Conservation (phyloP, 768 basidiomycete genomes). For the Xerocomellus intermedius region DNA sequence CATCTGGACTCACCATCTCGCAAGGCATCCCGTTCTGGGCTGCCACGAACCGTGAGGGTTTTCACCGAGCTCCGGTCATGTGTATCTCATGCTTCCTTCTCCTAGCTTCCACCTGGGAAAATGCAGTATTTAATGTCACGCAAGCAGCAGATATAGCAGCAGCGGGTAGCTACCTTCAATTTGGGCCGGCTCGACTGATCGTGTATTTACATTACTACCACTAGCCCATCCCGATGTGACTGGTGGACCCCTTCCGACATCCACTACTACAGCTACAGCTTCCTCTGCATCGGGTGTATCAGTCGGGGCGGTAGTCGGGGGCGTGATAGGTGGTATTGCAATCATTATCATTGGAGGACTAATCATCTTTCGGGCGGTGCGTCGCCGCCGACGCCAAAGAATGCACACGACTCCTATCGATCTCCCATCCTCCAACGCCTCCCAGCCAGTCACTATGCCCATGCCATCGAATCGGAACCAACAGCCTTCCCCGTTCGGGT, state of each 20-base stretch:
- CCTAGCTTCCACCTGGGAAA: conserved; percentile 19
- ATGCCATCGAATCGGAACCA: background rate
- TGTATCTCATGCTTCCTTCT: conserved; percentile 1
- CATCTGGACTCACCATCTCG: conserved; percentile 9
- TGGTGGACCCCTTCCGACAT: conserved; percentile 11
- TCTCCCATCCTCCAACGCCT: background rate
- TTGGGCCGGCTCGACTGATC: background rate
- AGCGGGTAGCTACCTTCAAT: conserved; percentile 8
- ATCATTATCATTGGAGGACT: conserved; percentile 15
- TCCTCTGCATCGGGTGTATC: conserved; percentile 12
- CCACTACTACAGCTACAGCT: background rate
- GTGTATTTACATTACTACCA: background rate
- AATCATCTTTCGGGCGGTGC: conserved; percentile 9
- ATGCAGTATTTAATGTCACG: conserved; percentile 12
- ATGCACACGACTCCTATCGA: background rate
- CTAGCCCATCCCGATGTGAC: conserved; percentile 17
- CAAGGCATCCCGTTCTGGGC: conserved; percentile 26
- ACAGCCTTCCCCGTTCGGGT: background rate
- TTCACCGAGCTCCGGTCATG: background rate
- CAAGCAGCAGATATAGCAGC: conserved; percentile 6
- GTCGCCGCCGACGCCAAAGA: conserved; percentile 12
- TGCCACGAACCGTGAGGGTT: conserved; percentile 21
- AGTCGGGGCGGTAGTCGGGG: conserved; percentile 19
- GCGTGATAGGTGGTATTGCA: conserved; percentile 19
- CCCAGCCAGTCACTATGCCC: background rate